Conservation (phyloP, 2,329 filamentous ascomycete species). For the Dothideomycetes sp. region DNA sequence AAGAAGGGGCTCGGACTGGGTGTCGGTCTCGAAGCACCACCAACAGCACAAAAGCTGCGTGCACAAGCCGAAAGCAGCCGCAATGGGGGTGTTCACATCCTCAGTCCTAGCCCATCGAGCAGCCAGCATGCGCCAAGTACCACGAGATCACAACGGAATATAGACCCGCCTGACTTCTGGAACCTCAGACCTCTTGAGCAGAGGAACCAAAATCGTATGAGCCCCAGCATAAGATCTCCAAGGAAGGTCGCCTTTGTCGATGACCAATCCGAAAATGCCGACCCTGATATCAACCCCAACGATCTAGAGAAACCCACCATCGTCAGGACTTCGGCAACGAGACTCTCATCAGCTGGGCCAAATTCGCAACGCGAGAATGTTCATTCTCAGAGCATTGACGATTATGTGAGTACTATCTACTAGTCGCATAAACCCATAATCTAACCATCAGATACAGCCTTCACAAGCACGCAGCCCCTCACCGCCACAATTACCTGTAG, state of each 20-base stretch:
- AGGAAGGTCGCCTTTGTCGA: conserved; percentile 20
- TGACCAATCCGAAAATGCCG: conserved; percentile 20
- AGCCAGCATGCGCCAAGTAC: conserved; percentile 20
- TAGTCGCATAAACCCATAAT: conserved; percentile 13
- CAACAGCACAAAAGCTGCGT: conserved; percentile 14
- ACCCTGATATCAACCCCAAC: conserved; percentile 6
- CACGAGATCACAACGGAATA: conserved; percentile 16
- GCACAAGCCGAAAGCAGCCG: conserved; percentile 5
- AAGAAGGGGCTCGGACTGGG: conserved; percentile 55
- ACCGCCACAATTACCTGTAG: conserved; percentile 19
- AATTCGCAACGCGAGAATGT: too few species aligned
- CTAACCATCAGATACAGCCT: conserved; percentile 21
- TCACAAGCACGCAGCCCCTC: conserved; percentile 13
- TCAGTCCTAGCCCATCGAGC: conserved; percentile 1
- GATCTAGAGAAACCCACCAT: conserved; percentile 24
- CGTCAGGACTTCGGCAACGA: conserved; percentile 6
- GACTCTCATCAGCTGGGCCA: conserved; percentile 6
- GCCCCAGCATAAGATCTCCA: conserved; percentile 14
- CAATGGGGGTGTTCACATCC: not conserved
- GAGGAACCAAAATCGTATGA: conserved; percentile 21
- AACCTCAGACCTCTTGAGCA: conserved; percentile 23
- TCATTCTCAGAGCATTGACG: too few species aligned
- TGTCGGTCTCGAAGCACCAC: conserved; percentile 30
- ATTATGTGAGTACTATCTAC: conserved; percentile 13
- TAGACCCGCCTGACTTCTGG: conserved; percentile 29